Percentiles rank a stretch among this genome's conserved stretches.
phyloP scores from a whole-genome alignment of 805 yeast genomes.

The Wickerhamiella galacta region DNA sequence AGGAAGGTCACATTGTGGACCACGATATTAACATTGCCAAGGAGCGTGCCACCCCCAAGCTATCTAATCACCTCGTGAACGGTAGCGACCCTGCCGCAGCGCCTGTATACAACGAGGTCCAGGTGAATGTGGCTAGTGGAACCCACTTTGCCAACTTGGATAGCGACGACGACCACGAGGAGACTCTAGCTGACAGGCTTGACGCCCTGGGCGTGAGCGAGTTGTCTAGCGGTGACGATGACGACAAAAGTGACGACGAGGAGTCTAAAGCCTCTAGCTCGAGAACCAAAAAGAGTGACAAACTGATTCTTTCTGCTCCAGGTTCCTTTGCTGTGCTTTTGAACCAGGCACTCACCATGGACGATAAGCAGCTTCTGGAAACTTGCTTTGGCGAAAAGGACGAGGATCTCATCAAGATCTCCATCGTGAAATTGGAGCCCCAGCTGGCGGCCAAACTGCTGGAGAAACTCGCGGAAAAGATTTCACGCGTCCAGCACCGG shows the following conservation, averaged over 20 bases:
- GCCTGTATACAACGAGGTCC: slow-evolving; percentile 19
- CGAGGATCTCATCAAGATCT: slow-evolving; percentile 34
- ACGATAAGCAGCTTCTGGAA: slow-evolving; percentile 74
- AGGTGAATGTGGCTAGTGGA: slow-evolving; percentile 23
- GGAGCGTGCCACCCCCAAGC: slow-evolving; percentile 13
- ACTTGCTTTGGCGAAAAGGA: slow-evolving; percentile 48
- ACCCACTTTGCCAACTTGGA: slow-evolving; percentile 19
- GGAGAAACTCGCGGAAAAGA: slow-evolving; percentile 29
- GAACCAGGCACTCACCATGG: slow-evolving; percentile 73
- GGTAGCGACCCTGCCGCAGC: slow-evolving; percentile 31
- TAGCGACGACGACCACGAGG: slow-evolving; percentile 20
- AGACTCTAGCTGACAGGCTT: slow-evolving; percentile 28
- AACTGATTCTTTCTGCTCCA: slow-evolving; percentile 36
- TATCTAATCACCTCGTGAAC: slow-evolving; percentile 12
- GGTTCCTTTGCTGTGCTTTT: slow-evolving; percentile 75
- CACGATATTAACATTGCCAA: slow-evolving; percentile 5
- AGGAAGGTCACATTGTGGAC: slow-evolving; percentile 18
- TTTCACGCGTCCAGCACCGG: slow-evolving; percentile 39
- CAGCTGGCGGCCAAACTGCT: slow-evolving; percentile 29
- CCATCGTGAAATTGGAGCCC: slow-evolving; percentile 38
- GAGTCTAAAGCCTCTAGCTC: slow-evolving; percentile 6
- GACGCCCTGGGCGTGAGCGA: slow-evolving; percentile 20
- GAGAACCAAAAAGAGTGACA: slow-evolving; percentile 18
- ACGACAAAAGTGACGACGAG: slow-evolving; percentile 10
- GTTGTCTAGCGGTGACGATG: slow-evolving; percentile 7